Evolutionary conservation across 73 alveolate genomes (phyloP).

Genomic region (Tetrahymena borealis): DNA sequence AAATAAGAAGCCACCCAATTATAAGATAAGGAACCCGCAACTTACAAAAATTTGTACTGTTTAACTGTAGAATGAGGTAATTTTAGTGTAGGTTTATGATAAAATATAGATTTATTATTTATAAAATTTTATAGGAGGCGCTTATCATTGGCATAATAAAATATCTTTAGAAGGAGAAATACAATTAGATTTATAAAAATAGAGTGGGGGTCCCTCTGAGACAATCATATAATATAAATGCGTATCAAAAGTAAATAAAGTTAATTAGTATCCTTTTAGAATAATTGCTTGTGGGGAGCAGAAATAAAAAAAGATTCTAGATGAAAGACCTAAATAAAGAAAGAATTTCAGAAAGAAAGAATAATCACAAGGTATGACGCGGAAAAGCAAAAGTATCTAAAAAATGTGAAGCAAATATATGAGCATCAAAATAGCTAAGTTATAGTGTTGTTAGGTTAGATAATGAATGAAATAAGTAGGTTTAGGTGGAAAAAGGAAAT

Average conservation of each 20-base stretch:
- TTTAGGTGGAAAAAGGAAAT: too few relatives aligned
- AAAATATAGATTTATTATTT: too few relatives aligned
- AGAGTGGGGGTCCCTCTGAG: slow-evolving; percentile 1
- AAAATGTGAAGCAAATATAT: not conserved
- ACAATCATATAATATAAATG: not conserved
- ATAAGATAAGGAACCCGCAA: too few relatives aligned
- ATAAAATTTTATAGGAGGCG: too few relatives aligned
- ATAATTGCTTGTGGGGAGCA: not conserved
- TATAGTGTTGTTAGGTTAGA: too few relatives aligned
- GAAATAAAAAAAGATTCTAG: not conserved
- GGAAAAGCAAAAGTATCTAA: not conserved
- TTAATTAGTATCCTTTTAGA: not conserved
- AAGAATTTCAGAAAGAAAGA: not conserved
- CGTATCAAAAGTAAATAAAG: not conserved
- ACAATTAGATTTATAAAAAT: not conserved
- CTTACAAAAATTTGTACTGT: too few relatives aligned
- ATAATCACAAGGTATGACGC: not conserved
- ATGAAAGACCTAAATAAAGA: not conserved
- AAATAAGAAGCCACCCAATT: too few relatives aligned
- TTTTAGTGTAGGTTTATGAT: too few relatives aligned
- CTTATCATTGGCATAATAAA: too few relatives aligned
- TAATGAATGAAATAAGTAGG: too few relatives aligned
- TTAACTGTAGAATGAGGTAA: too few relatives aligned
- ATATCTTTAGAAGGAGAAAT: not conserved
- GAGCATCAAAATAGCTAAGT: too few relatives aligned